Percentiles rank a stretch among this genome's conserved stretches.
Evolutionary conservation across 805 yeast species (phyloP).

Genomic region (Sungouiozyma intestinalis): DNA sequence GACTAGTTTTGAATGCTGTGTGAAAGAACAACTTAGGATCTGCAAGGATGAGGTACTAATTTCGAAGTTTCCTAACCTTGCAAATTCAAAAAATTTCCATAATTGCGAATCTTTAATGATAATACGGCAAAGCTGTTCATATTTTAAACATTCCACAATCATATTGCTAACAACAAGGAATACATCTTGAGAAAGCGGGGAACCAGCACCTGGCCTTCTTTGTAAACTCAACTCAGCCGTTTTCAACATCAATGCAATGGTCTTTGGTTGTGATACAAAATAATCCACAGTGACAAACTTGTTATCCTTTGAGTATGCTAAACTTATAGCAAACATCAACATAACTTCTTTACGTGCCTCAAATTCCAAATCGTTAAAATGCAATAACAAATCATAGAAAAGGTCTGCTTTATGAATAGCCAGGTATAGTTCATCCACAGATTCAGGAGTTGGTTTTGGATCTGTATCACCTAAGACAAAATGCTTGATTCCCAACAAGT

Average conservation of each 20-base stretch:
- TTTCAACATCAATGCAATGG: slow-evolving; percentile 49
- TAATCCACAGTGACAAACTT: slow-evolving; percentile 85
- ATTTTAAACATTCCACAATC: slow-evolving; percentile 73
- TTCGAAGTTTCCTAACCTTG: slow-evolving; percentile 71
- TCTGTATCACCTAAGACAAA: slow-evolving; percentile 55
- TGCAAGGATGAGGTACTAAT: slow-evolving; percentile 83
- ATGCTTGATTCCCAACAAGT: slow-evolving; percentile 51
- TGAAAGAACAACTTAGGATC: slow-evolving; percentile 59
- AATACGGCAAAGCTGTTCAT: slow-evolving; percentile 55
- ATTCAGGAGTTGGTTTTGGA: slow-evolving; percentile 51
- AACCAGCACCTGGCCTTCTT: slow-evolving; percentile 5
- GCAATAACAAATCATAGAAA: slow-evolving; percentile 47
- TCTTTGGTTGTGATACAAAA: slow-evolving; percentile 53
- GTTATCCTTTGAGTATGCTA: slow-evolving; percentile 67
- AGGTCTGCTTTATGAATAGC: slow-evolving; percentile 69
- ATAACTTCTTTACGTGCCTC: slow-evolving; percentile 83
- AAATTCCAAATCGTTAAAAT: slow-evolving; percentile 65
- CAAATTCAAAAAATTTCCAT: slow-evolving; percentile 79
- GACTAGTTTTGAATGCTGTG: slow-evolving; percentile 57
- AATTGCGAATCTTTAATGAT: slow-evolving; percentile 50
- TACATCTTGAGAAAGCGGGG: slow-evolving; percentile 34
- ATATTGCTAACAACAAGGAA: slow-evolving; percentile 70
- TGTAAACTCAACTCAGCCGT: slow-evolving; percentile 54
- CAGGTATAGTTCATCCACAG: slow-evolving; percentile 62
- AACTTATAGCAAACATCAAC: slow-evolving; percentile 58